These are phyloP conservation scores for Breviolum minutum DNA, from an alignment of 73 alveolate species.

Conservation along the genomic window DNA sequence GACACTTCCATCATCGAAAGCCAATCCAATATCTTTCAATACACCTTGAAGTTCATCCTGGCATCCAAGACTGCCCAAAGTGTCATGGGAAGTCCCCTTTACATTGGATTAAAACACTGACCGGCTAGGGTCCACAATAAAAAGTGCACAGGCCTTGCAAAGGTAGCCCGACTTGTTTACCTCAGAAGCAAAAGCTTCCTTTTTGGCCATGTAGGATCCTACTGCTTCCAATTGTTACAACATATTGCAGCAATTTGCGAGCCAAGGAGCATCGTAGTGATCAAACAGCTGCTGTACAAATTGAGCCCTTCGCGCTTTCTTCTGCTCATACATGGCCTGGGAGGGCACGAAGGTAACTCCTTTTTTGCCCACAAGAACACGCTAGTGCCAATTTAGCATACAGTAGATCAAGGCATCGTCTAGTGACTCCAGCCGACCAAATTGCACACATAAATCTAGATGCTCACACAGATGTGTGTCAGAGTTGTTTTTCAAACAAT, in stretches of 20 bases:
- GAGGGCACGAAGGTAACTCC: not conserved
- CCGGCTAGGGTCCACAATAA: not conserved
- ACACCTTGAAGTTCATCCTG: constrained; percentile 71
- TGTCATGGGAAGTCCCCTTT: not conserved
- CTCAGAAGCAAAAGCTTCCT: not conserved
- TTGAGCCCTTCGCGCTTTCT: constrained; percentile 57
- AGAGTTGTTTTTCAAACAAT: not conserved
- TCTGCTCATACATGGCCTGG: constrained; percentile 49
- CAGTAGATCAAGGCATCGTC: not conserved
- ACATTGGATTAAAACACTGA: not conserved
- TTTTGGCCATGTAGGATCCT: not conserved
- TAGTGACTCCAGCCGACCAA: not conserved
- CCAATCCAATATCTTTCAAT: constrained; percentile 73
- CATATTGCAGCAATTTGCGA: not conserved
- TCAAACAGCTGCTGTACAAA: constrained; percentile 70
- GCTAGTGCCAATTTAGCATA: no score
- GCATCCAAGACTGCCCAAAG: not conserved
- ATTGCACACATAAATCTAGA: not conserved
- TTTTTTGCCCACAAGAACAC: no score
- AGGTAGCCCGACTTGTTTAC: constrained; percentile 47
- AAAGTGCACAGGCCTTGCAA: constrained; percentile 2
- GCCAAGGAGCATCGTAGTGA: constrained; percentile 23
- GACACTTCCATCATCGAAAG: constrained; percentile 81
- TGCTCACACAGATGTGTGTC: not conserved
- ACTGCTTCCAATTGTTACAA: not conserved